Base-by-base conservation (phyloP, 169 alveolate genomes). In the Perkinsus olseni region DNA sequence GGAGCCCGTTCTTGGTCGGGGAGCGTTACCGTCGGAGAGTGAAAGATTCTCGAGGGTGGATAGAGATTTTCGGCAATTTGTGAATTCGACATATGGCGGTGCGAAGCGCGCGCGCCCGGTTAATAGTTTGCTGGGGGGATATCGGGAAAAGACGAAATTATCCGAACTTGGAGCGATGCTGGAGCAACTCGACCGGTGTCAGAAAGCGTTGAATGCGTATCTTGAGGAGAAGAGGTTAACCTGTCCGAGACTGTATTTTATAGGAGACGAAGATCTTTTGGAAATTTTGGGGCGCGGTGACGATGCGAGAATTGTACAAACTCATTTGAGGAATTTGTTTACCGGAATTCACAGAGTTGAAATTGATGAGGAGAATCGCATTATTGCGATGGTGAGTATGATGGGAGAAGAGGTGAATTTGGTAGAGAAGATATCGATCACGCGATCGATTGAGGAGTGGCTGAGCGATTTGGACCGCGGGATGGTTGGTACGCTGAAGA, bases 241-340 rank as follows among this genome's bases (percentile, higher is more conserved):
- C 92, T 98, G 97, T 95, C 98, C 99, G 10, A 97, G 99, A 93
- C 96, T 98, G 94, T 98, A 98, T 92, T 98, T 98, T 94, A 97
- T 98, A 82, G 99, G 99, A 38, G 99, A 98, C 95, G 99, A 98
- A 94, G 99, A 98, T 95, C 95, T 98, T 51, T 95, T 98, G 38
- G 99, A 98, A 96, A 97, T 98, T 95, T 95, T 98, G 51, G 99
- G 99, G 39, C 96, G 97, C 93, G 95, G 98, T 74, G 95, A 96
- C 94, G 97, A 98, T 93, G 98, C 98, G 0, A 96, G 92, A 38
- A 99, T 98, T 39, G 97, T 98, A 95, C 97, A 98, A 93, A 96
- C 97, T 91, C 98, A 98, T 96, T 95, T 98, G 39, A 98, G 97
- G 96, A 98, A 98, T 94, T 95, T 97, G 82, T 98, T 97, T 95